These are phyloP conservation scores for Chaetoscypha palmicola DNA, from an alignment of 2,329 filamentous ascomycete species.

Conservation along the genomic window DNA sequence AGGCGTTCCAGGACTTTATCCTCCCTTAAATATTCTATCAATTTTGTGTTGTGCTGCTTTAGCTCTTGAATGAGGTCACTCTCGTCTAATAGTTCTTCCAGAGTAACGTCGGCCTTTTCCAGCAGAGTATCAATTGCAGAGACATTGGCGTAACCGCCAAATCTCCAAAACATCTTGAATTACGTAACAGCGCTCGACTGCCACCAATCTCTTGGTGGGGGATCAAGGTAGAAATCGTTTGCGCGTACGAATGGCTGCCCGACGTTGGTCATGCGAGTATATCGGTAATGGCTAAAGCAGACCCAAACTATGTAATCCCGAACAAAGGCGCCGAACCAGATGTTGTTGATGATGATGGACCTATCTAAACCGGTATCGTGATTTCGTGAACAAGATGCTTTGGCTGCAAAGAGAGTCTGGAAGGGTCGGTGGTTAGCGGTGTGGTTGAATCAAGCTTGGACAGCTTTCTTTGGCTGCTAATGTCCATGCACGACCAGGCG, in stretches of 20 bases:
- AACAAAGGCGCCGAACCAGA: conserved; percentile 15
- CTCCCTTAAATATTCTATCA: conserved; percentile 91
- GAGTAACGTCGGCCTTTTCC: conserved; percentile 87
- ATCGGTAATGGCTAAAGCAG: conserved; percentile 18
- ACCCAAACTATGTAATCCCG: conserved; percentile 17
- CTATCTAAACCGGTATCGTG: conserved; percentile 20
- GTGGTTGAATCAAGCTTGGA: conserved; percentile 7
- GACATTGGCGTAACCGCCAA: conserved; percentile 96
- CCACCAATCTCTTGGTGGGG: conserved; percentile 21
- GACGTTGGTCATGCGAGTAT: conserved; percentile 29
- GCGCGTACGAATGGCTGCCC: conserved; percentile 16
- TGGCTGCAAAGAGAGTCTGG: conserved; percentile 14
- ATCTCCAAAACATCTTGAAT: conserved; percentile 96
- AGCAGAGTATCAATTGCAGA: conserved; percentile 95
- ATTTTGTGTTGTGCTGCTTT: conserved; percentile 95
- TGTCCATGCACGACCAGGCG: conserved; percentile 16
- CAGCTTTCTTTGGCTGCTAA: conserved; percentile 9
- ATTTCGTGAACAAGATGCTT: conserved; percentile 19
- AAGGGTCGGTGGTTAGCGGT: conserved; percentile 12
- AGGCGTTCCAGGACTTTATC: conserved; percentile 77
- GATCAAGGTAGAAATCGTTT: conserved; percentile 20
- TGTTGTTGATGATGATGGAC: conserved; percentile 12
- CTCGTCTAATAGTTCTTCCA: conserved; percentile 94
- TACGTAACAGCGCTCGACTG: conserved; percentile 28
- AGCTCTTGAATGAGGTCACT: conserved; percentile 94